A percentile compares a stretch with the other conserved stretches of the same genome.
Evolutionary conservation across 371 early-diverging fungal genomes (phyloP).

Genomic region (Lichtheimia hyalospora): DNA sequence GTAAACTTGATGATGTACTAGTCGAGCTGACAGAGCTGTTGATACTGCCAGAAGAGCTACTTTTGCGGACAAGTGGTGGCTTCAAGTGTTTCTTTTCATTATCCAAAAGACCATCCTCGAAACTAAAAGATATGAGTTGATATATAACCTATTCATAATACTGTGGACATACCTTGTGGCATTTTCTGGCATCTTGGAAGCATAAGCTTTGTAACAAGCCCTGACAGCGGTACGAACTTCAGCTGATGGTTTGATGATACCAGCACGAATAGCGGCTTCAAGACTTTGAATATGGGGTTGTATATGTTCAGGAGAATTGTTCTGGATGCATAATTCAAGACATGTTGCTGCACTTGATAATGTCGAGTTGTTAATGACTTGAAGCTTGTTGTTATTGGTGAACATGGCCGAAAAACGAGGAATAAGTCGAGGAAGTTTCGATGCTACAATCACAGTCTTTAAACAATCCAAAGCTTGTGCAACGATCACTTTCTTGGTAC

Average conservation of each 20-base stretch:
- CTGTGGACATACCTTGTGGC: slow-evolving; percentile 14
- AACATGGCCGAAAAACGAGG: slow-evolving; percentile 35
- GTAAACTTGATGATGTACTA: not conserved
- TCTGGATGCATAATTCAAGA: slow-evolving; percentile 38
- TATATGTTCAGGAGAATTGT: slow-evolving; percentile 35
- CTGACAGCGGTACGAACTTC: slow-evolving; percentile 50
- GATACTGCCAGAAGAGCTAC: slow-evolving; percentile 1
- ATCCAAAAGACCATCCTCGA: not conserved
- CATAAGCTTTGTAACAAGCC: slow-evolving; percentile 42
- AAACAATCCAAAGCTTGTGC: slow-evolving; percentile 41
- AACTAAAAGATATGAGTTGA: not conserved
- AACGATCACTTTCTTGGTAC: slow-evolving; percentile 61
- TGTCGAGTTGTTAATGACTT: slow-evolving; percentile 41
- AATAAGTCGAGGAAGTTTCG: slow-evolving; percentile 33
- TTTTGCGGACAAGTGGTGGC: not conserved
- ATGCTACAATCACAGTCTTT: slow-evolving; percentile 35
- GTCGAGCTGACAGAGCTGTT: not conserved
- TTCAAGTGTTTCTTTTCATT: slow-evolving; percentile 2
- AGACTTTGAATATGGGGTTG: slow-evolving; percentile 29
- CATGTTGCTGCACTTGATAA: slow-evolving; percentile 41
- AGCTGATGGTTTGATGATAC: slow-evolving; percentile 50
- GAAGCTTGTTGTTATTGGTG: slow-evolving; percentile 9
- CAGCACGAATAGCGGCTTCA: slow-evolving; percentile 44
- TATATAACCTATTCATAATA: not conserved
- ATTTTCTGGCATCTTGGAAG: slow-evolving; percentile 39